phyloP scores from a whole-genome alignment of 352 stramenopile species.

The Thraustochytrium striatum region DNA sequence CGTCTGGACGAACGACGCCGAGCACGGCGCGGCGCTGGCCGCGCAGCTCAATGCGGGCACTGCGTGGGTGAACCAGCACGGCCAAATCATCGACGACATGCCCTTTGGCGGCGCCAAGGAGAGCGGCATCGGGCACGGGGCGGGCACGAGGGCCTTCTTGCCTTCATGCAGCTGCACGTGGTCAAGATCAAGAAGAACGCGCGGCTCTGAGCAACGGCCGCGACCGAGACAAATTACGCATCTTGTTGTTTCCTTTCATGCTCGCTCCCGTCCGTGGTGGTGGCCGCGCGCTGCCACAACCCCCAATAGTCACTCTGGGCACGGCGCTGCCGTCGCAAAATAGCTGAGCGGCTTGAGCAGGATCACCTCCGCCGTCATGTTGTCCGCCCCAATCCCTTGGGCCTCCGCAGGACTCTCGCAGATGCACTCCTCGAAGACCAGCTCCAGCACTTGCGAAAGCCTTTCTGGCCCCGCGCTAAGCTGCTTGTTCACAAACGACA shows the following conservation, averaged over 20 bases:
- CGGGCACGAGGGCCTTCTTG: constrained; percentile 75
- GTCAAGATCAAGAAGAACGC: constrained; percentile 67
- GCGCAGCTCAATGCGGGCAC: constrained; percentile 68
- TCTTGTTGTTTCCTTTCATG: too few relatives aligned
- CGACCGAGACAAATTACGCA: too few relatives aligned
- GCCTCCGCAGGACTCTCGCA: constrained; percentile 66
- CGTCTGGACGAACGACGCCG: constrained; percentile 74
- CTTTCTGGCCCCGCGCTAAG: constrained; percentile 51
- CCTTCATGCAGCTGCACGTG: constrained; percentile 81
- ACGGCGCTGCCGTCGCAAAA: too few relatives aligned
- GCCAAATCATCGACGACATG: constrained; percentile 63
- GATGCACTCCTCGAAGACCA: constrained; percentile 75
- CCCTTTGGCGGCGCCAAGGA: constrained; percentile 84
- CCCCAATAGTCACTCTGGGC: too few relatives aligned
- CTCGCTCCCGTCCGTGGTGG: too few relatives aligned
- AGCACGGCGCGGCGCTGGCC: constrained; percentile 66
- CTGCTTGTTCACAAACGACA: constrained; percentile 65
- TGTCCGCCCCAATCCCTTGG: constrained; percentile 77
- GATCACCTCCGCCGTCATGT: constrained; percentile 80
- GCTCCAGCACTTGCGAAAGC: constrained; percentile 62
- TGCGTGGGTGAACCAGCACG: constrained; percentile 82
- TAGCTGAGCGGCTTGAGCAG: constrained; percentile 59
- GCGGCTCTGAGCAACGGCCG: too few relatives aligned
- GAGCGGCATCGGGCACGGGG: constrained; percentile 84
- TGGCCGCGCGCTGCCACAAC: too few relatives aligned